These are phyloP conservation scores for Eragrostis tef DNA, from an alignment of 202 grass and related monocot genomes.

Conservation along the genomic window DNA sequence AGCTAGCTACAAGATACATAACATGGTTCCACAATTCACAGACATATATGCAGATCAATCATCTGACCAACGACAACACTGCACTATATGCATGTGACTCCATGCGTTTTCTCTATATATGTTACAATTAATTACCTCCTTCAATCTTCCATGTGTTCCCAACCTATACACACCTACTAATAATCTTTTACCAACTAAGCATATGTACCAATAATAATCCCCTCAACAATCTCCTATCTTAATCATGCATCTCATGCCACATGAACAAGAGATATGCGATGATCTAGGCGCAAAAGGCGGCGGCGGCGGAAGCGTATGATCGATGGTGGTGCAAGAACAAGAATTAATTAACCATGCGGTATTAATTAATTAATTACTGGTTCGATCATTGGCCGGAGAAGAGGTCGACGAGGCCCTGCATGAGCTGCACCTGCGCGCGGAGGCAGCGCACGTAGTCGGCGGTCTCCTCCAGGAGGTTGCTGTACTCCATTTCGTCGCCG, in stretches of 20 bases:
- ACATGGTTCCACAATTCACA: constrained; percentile 43
- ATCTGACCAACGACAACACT: constrained; percentile 41
- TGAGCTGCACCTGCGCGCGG: constrained; percentile 80
- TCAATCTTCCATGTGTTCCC: constrained; percentile 40
- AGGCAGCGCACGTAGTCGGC: constrained; percentile 80
- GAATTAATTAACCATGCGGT: constrained; percentile 52
- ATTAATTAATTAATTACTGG: constrained; percentile 47
- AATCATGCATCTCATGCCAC: constrained; percentile 23
- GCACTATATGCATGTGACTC: constrained; percentile 40
- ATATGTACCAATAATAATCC: constrained; percentile 39
- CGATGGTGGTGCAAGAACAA: constrained; percentile 43
- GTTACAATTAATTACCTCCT: constrained; percentile 63
- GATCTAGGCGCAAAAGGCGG: constrained; percentile 22
- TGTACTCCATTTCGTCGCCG: constrained; percentile 72
- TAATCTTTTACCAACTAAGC: constrained; percentile 47
- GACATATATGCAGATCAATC: constrained; percentile 43
- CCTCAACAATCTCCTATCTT: constrained; percentile 39
- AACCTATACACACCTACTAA: constrained; percentile 64
- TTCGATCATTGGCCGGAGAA: constrained; percentile 62
- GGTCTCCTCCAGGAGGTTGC: constrained; percentile 78
- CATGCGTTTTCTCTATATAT: constrained; percentile 51
- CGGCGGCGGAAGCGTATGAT: constrained; percentile 21
- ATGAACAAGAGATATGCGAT: constrained; percentile 42
- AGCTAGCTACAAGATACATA: constrained; percentile 31
- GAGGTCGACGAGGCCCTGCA: constrained; percentile 71